A percentile compares a stretch with the other conserved stretches of the same genome.
Evolutionary conservation across 2,329 filamentous ascomycete species (phyloP).

Genomic region (Catunica adiposa): DNA sequence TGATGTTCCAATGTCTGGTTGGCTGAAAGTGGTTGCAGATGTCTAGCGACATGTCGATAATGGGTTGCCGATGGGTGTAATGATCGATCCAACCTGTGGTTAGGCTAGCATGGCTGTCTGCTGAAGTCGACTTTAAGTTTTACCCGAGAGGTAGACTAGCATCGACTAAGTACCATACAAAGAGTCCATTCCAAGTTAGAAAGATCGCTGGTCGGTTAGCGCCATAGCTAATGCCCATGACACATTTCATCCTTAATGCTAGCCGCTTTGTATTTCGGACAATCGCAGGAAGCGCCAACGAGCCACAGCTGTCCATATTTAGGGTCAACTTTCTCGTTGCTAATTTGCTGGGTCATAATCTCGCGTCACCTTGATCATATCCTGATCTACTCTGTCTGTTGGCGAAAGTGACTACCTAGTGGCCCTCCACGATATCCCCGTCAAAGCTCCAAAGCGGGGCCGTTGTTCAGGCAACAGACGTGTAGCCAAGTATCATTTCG

Average conservation of each 20-base stretch:
- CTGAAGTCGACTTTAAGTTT: not conserved
- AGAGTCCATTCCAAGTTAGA: not conserved
- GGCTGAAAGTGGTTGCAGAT: not conserved
- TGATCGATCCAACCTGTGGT: not conserved
- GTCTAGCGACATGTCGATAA: not conserved
- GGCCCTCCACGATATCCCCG: not conserved
- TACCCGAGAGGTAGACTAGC: not conserved
- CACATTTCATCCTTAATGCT: too few species aligned
- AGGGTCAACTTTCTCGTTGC: too few species aligned
- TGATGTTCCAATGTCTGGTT: not conserved
- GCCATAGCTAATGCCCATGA: too few species aligned
- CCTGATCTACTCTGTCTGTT: not conserved
- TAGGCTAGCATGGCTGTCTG: not conserved
- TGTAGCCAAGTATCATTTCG: not conserved
- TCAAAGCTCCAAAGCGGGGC: not conserved
- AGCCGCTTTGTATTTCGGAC: too few species aligned
- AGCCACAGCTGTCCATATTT: too few species aligned
- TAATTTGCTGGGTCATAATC: not conserved
- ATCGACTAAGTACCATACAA: not conserved
- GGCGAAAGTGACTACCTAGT: not conserved
- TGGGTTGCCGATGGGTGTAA: not conserved
- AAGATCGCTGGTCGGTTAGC: not conserved
- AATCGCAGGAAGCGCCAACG: too few species aligned
- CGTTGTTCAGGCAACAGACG: constrained; percentile 3
- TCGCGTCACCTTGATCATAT: not conserved